phyloP scores from a whole-genome alignment of 2,329 filamentous ascomycete genomes.

The Colletotrichum plurivorum region DNA sequence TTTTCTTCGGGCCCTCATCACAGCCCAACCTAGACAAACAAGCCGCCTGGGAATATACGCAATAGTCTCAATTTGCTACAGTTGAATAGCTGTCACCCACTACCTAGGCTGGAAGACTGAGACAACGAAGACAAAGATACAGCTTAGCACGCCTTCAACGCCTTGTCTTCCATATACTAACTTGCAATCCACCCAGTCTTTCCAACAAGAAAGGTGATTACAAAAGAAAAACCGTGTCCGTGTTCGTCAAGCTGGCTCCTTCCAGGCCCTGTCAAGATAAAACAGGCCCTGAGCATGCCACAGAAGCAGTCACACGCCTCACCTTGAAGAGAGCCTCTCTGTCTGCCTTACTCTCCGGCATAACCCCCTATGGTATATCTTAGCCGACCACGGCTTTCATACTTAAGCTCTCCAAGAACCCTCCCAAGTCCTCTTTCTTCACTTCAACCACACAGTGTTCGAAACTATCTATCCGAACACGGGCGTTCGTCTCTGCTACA shows the following conservation, averaged over 20 bases:
- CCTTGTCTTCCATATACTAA: not conserved
- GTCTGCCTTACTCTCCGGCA: not conserved
- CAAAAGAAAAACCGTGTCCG: conserved; percentile 22
- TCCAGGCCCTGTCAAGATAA: not conserved
- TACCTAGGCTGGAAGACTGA: no score
- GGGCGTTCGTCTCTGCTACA: conserved; percentile 88
- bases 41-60: no score
- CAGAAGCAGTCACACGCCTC: not conserved
- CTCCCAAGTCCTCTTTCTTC: conserved; percentile 92
- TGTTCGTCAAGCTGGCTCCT: conserved; percentile 30
- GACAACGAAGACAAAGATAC: no score
- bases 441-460: conserved; percentile 98
- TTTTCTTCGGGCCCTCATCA: no score
- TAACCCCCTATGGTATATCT: not conserved
- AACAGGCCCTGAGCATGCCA: not conserved
- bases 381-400: conserved; percentile 86
- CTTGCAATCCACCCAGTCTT: not conserved
- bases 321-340: not conserved
- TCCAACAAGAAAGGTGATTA: conserved; percentile 11
- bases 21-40: no score
- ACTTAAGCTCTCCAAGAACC: conserved; percentile 92
- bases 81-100: no score
- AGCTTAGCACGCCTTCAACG: no score
- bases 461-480: conserved; percentile 95
- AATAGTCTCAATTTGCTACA: no score